Evolutionary conservation across 305 asterid genomes (phyloP), one percentile per base, ranked within the genome.

Genomic region (Fraxinus latifolia): DNA sequence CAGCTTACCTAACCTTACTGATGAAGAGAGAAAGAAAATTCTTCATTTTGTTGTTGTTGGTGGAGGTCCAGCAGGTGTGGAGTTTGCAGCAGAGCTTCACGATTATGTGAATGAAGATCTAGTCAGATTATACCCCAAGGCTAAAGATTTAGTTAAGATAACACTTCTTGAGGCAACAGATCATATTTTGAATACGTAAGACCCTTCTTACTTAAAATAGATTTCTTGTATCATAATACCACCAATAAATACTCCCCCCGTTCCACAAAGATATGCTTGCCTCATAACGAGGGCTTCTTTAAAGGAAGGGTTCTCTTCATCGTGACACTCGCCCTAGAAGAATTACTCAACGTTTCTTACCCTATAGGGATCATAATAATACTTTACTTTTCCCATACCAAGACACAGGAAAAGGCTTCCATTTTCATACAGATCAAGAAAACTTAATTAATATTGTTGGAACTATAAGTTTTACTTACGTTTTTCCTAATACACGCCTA

Each of bases 1-100:
- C 68, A 91, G 90, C 85, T 76, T 94, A 86, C 97, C 98, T 53
- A 93, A 83, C 79, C 89, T 95, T 75, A 91, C 88, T 86, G 97
- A 94, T 78, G 97, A 95, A 88, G 99, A 94, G 87, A 92, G 93
- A 81, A 89, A 89, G 87, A 87, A 86, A 77, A 86, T 95, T 86
- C 99, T 95, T 88, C 99, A 95, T 84, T 95, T 95, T 85, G 97
- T 95, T 70, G 90, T 95, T 71, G 99, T 95, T 84, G 99, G 98
- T 86, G 99, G 99, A 84, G 99, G 99, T 53, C 98, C 99, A 73
- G 90, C 97, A 3, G 99, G 99, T 33, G 99, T 95, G 81, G 99
- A 95, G 90, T 95, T 95, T 87, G 96, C 99, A 5, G 99, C 99
- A 1, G 97, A 94, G 86, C 97, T 95, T 85, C 98, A 95, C 81